Evolutionary conservation across 2,329 filamentous ascomycete genomes (phyloP).

Genomic region (Colletotrichum sp.): DNA sequence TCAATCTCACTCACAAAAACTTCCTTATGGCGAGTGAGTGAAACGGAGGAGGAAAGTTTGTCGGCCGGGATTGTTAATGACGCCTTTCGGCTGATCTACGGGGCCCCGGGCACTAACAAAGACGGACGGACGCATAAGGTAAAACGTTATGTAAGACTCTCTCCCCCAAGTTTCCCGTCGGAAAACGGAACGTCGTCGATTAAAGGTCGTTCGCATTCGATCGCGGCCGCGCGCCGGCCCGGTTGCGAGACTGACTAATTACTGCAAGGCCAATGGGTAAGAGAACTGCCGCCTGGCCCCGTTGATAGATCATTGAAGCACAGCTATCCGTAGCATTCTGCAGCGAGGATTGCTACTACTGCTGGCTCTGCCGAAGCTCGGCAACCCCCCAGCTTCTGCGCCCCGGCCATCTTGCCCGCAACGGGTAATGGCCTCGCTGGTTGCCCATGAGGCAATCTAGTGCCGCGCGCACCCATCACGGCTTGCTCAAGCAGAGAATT

Average conservation of each 20-base stretch:
- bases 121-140: background rate
- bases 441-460: background rate
- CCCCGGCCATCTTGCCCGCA: constrained; percentile 1
- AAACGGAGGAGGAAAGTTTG: background rate
- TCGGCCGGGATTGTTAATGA: background rate
- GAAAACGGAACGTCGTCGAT: background rate
- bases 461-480: background rate
- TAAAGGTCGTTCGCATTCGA: background rate
- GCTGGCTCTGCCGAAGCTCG: constrained; percentile 2
- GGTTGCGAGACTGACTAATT: background rate
- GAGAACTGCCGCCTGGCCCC: background rate
- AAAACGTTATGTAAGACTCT: background rate
- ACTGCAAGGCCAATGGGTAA: background rate
- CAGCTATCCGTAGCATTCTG: background rate
- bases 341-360: background rate
- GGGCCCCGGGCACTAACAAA: background rate
- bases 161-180: background rate
- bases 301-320: background rate
- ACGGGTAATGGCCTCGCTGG: background rate
- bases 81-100: constrained; percentile 10
- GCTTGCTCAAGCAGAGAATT: background rate
- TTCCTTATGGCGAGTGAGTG: background rate
- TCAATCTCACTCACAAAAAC: background rate
- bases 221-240: background rate
- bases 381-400: background rate